phyloP scores from a whole-genome alignment of 208 protist genomes.

The Trichomonas tenax region DNA sequence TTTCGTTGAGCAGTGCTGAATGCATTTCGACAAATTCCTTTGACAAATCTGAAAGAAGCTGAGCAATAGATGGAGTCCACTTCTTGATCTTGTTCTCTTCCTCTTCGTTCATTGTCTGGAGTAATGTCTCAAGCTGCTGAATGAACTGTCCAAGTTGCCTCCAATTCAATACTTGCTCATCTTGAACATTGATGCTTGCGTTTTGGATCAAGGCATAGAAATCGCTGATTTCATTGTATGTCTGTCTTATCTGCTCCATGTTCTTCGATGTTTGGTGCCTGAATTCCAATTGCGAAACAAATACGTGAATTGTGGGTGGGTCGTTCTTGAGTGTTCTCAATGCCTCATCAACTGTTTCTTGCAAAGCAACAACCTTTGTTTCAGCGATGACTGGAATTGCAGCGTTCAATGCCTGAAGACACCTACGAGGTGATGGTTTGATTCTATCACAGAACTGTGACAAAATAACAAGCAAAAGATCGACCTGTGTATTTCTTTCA shows the following conservation, averaged over 20 bases:
- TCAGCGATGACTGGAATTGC: neutral
- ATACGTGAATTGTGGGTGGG: neutral
- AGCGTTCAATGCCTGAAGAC: neutral
- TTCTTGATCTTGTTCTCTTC: conserved; percentile 19
- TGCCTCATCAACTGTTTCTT: neutral
- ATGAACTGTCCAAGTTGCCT: neutral
- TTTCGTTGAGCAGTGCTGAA: neutral
- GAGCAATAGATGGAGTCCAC: neutral
- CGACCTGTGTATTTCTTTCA: neutral
- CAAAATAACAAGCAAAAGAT: neutral
- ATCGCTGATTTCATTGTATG: neutral
- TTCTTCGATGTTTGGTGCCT: neutral
- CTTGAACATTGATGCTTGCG: neutral
- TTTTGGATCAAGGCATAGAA: neutral
- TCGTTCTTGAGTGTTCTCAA: neutral
- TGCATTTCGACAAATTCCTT: neutral
- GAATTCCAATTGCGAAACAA: neutral
- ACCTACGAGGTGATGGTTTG: neutral
- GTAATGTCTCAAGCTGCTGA: neutral
- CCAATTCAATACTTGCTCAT: neutral
- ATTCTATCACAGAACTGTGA: neutral
- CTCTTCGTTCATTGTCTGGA: neutral
- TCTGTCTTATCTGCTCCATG: neutral
- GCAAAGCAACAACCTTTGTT: neutral
- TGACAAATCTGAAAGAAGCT: neutral